A percentile compares a stretch with the other conserved stretches of the same genome.
Conservation (phyloP, 805 yeast species). For the Lipomyces spencermartinsiae region DNA sequence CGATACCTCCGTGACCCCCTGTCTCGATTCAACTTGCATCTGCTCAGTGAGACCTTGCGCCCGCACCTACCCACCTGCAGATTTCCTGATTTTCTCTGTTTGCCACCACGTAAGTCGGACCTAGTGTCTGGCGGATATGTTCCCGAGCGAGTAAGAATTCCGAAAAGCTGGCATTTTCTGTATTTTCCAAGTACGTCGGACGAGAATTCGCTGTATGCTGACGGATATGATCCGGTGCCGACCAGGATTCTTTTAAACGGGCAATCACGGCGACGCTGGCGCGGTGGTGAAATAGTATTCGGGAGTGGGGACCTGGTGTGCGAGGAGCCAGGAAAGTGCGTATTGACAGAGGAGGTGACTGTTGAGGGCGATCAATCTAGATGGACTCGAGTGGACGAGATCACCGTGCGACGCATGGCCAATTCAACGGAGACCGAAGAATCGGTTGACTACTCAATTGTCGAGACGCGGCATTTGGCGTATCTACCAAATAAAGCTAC, state of each 20-base stretch:
- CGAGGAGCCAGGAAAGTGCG: slow-evolving; percentile 17
- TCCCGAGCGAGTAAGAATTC: slow-evolving; percentile 12
- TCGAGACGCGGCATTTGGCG: slow-evolving; percentile 24
- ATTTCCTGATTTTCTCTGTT: slow-evolving; percentile 25
- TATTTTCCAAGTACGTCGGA: slow-evolving; percentile 21
- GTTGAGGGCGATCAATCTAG: background rate
- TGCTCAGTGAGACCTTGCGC: slow-evolving; percentile 25
- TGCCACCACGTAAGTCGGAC: background rate
- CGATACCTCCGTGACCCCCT: slow-evolving; percentile 21
- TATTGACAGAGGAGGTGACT: slow-evolving; percentile 8
- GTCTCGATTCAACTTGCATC: slow-evolving; percentile 20
- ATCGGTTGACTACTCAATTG: slow-evolving; percentile 9
- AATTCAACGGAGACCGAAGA: background rate
- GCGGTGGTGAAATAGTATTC: slow-evolving; percentile 30
- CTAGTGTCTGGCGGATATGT: background rate
- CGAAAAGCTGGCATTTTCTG: slow-evolving; percentile 35
- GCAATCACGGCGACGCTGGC: slow-evolving; percentile 28
- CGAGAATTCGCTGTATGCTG: slow-evolving; percentile 23
- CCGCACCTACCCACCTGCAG: slow-evolving; percentile 32
- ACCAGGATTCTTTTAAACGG: slow-evolving; percentile 6
- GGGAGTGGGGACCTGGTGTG: background rate
- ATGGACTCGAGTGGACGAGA: slow-evolving; percentile 17
- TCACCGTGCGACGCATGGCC: slow-evolving; percentile 13
- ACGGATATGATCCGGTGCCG: slow-evolving; percentile 31
- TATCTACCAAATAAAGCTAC: slow-evolving; percentile 12